Percentiles rank a stretch among this genome's conserved stretches.
These are phyloP conservation scores for Syncephalastrum monosporum DNA, from an alignment of 371 early-diverging fungal genomes.

Conservation along the genomic window DNA sequence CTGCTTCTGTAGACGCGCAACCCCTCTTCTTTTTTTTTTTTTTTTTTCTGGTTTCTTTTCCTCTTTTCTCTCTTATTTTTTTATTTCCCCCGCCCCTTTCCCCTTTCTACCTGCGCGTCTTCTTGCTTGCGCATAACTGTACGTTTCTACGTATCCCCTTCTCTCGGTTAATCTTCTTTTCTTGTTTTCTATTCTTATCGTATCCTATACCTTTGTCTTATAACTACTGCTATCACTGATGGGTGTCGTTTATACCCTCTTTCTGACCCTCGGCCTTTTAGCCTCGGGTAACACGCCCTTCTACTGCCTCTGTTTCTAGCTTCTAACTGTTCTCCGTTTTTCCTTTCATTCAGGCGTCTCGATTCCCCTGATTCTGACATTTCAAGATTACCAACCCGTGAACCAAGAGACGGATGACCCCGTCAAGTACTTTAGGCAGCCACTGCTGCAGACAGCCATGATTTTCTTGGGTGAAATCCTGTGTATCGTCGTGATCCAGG, in stretches of 20 bases:
- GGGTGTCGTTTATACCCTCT: conserved; percentile 21
- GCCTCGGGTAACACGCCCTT: conserved; percentile 15
- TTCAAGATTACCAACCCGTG: conserved; percentile 37
- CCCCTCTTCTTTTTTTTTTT: conserved; percentile 7
- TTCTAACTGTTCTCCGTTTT: neutral
- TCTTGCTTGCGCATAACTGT: neutral
- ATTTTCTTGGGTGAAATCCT: conserved; percentile 47
- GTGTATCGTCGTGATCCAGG: conserved; percentile 39
- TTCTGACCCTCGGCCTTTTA: conserved; percentile 20
- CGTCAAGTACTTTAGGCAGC: conserved; percentile 31
- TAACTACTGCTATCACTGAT: conserved; percentile 6
- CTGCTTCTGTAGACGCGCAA: neutral
- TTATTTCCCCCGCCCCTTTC: neutral
- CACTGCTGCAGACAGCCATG: conserved; percentile 46
- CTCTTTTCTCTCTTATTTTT: neutral
- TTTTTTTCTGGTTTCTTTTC: conserved; percentile 1
- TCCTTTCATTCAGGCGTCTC: conserved; percentile 31
- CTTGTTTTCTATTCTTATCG: conserved; percentile 7
- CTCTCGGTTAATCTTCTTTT: conserved; percentile 5
- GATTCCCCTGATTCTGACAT: conserved; percentile 46
- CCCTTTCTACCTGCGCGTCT: conserved; percentile 1
- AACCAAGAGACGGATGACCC: conserved; percentile 19
- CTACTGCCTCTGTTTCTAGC: neutral
- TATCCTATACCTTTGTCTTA: neutral
- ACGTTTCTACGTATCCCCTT: conserved; percentile 1